Percentiles rank a stretch among this genome's conserved stretches.
These are phyloP conservation scores for Pseudoneurospora amorphoporcata DNA, from an alignment of 495 filamentous ascomycete genomes.

Conservation along the genomic window DNA sequence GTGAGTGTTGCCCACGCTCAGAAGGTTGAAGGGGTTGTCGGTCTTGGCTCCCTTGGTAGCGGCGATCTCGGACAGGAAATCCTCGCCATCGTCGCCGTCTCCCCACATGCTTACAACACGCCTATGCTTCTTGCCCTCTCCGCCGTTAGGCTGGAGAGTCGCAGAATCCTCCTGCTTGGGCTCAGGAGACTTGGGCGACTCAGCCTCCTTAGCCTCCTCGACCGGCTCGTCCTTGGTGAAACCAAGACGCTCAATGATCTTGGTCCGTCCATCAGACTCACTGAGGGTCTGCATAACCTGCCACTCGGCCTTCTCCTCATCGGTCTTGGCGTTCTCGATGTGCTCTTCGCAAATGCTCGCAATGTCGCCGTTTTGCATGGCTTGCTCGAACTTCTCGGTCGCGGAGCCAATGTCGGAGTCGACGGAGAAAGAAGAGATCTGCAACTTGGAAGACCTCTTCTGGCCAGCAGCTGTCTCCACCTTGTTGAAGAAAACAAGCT, in stretches of 20 bases:
- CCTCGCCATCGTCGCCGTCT: conserved; percentile 64
- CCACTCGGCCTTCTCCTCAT: conserved; percentile 94
- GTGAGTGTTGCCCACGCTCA: conserved; percentile 65
- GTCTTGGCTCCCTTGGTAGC: conserved; percentile 43
- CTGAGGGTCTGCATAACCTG: conserved; percentile 84
- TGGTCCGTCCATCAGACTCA: conserved; percentile 65
- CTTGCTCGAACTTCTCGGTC: conserved; percentile 77
- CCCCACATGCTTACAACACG: conserved; percentile 35
- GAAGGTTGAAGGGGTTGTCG: conserved; percentile 49
- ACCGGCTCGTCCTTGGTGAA: conserved; percentile 53
- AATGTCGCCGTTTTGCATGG: conserved; percentile 68
- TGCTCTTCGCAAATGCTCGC: conserved; percentile 71
- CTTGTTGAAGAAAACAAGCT: conserved; percentile 67
- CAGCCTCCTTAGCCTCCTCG: conserved; percentile 9
- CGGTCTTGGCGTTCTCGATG: conserved; percentile 58
- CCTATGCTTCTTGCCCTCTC: conserved; percentile 30
- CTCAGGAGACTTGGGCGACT: conserved; percentile 14
- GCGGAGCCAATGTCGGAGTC: conserved; percentile 77
- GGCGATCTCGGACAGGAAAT: conserved; percentile 68
- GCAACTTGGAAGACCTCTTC: conserved; percentile 60
- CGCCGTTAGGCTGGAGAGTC: conserved; percentile 22
- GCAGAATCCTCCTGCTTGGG: conserved; percentile 30
- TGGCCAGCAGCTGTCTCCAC: conserved; percentile 46
- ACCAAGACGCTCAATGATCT: conserved; percentile 78
- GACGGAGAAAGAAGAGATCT: conserved; percentile 77